Percentiles rank a stretch among this genome's conserved stretches.
These are phyloP conservation scores for Pontederia crassipes DNA, from an alignment of 176 grass and related monocot genomes.

Conservation along the genomic window DNA sequence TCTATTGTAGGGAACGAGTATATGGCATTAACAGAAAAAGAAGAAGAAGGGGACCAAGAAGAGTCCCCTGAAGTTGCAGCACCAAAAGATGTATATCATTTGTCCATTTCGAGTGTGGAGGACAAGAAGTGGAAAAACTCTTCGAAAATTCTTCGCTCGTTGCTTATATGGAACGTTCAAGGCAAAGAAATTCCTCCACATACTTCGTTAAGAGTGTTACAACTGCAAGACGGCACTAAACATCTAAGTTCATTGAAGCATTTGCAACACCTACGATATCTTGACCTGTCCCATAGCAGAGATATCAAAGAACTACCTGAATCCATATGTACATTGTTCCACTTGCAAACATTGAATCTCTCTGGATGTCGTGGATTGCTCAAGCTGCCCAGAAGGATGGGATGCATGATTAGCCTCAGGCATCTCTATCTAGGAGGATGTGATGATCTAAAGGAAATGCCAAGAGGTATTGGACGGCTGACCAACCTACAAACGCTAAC, in stretches of 20 bases:
- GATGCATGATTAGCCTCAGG: conserved; percentile 10
- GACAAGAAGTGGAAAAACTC: background rate
- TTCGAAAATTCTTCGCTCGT: background rate
- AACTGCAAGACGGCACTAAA: background rate
- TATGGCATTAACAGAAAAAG: no score
- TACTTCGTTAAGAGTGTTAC: background rate
- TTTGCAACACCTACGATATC: background rate
- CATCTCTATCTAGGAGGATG: background rate
- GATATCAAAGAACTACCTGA: no score
- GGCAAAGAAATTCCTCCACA: no score
- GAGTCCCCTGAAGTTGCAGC: no score
- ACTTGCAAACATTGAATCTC: no score
- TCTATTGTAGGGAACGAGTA: no score
- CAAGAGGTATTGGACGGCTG: no score
- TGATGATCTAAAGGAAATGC: background rate
- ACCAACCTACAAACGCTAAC: no score
- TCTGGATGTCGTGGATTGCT: background rate
- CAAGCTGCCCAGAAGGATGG: conserved; percentile 9
- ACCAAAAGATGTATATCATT: background rate
- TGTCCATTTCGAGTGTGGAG: background rate
- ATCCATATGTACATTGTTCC: no score
- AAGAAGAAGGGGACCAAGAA: no score
- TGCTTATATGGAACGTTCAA: no score
- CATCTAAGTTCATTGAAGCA: background rate
- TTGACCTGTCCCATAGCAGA: background rate